Base-by-base conservation (phyloP, 129 eudicot genomes). In the Smallanthus sonchifolius region DNA sequence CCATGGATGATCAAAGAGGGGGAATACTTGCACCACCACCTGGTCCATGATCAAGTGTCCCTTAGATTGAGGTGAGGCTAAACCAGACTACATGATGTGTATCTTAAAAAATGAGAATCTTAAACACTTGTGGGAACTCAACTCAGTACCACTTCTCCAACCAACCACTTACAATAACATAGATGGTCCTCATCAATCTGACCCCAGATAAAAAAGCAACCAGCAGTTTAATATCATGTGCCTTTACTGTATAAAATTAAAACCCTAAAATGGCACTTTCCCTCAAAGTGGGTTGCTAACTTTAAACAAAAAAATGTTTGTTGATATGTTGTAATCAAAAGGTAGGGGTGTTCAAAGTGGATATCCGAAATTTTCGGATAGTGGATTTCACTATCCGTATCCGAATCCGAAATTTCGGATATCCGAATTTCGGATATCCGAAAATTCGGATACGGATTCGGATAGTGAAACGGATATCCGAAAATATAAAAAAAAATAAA, bases 111-210 rank as follows among this genome's bases (percentile, higher is more conserved):
- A 45, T 38, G 38, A 47, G 76, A 69, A 77, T 77, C 81, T 77
- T n/a, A 68, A 76, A 57, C 69, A 76, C 51, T 77, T 55, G 81
- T 67, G 75, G 75, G 75, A 76, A 77, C 81, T 77, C 63, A 68
- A 77, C 69, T 40, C 20, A 57, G 32, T 70, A 43, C 28, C 24
- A 75, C 60, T 67, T 56, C 56, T 49, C 56, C 56, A 36, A 30
- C 38, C 63, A 65, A 7, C 16, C 51, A 75, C 67, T 20, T 37
- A 17, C n/a, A 65, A 54, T 19, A 54, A 19, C 32, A 54, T 54
- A 54, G 32, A 54, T 54, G 60, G 60, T 54, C 60, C 60, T 54
- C 60, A 56, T 67, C 68, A 67, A 54, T 67, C 44, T 37, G 57
- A 67, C 68, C 73, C 45, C 67, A 67, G 6, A 10, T 70, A 40